Conservation (phyloP, 2,329 filamentous ascomycete genomes). For the Pseudocercospora musae region DNA sequence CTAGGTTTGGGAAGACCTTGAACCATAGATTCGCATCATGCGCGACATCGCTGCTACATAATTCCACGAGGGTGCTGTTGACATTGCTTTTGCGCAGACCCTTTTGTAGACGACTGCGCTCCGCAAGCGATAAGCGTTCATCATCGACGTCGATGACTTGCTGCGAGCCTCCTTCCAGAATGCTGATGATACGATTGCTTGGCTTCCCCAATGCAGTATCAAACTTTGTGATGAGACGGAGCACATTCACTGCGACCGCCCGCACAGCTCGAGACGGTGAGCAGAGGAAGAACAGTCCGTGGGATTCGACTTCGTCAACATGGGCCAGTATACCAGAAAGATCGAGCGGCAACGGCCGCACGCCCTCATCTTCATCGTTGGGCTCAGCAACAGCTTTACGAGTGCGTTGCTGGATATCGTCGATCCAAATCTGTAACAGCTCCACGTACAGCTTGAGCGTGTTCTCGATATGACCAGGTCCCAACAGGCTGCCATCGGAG, state of each 20-base stretch:
- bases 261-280: constrained; percentile 90
- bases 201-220: constrained; percentile 78
- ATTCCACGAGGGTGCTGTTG: constrained; percentile 82
- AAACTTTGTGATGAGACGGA: constrained; percentile 90
- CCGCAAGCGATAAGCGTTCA: constrained; percentile 84
- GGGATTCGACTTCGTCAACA: constrained; percentile 94
- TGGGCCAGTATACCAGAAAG: constrained; percentile 85
- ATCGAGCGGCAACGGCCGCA: constrained; percentile 55
- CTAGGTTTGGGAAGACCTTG: constrained; percentile 94
- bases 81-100: constrained; percentile 81
- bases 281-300: constrained; percentile 94
- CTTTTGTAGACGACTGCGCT: constrained; percentile 85
- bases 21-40: constrained; percentile 97
- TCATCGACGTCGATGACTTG: constrained; percentile 90
- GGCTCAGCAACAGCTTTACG: constrained; percentile 66
- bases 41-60: constrained; percentile 91
- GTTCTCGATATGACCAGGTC: constrained; percentile 88
- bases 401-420: constrained; percentile 86
- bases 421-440: constrained; percentile 92
- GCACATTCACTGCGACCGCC: constrained; percentile 84
- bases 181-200: constrained; percentile 79
- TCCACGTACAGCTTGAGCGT: constrained; percentile 92
- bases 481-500: constrained; percentile 95
- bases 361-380: constrained; percentile 54
- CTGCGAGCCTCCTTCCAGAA: constrained; percentile 84